phyloP scores from a whole-genome alignment of 129 eudicot species.

The Cynara cardunculus region DNA sequence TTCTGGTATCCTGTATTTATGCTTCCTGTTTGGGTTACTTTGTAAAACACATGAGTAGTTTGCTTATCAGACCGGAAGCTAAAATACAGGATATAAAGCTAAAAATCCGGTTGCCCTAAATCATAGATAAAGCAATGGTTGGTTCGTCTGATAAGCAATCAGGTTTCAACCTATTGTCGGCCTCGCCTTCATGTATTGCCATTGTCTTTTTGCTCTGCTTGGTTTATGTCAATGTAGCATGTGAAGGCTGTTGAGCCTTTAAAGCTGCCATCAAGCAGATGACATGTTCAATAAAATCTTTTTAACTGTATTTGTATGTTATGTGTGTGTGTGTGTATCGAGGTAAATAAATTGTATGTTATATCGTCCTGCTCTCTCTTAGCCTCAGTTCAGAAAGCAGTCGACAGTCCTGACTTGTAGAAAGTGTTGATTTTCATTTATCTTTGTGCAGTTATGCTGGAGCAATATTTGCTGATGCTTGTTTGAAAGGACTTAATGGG shows the following conservation, averaged over 20 bases:
- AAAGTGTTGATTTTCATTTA: background rate
- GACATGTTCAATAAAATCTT: background rate
- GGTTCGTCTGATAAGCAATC: background rate
- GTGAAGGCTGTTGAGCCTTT: background rate
- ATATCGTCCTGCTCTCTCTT: background rate
- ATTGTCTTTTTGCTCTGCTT: background rate
- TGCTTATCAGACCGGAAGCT: background rate
- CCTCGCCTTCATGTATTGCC: background rate
- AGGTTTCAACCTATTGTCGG: background rate
- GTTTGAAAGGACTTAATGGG: conserved; percentile 97
- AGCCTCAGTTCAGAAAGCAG: background rate
- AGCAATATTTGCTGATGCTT: conserved; percentile 98
- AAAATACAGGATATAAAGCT: background rate
- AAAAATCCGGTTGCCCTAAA: background rate
- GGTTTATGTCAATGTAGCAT: background rate
- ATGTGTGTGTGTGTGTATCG: background rate
- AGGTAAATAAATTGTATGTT: background rate
- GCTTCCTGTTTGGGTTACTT: background rate
- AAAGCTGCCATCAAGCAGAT: background rate
- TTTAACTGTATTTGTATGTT: background rate
- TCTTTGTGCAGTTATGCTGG: conserved; percentile 81
- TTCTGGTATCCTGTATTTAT: background rate
- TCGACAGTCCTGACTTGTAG: background rate
- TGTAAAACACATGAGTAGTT: background rate
- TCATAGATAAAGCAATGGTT: no score